Percentiles rank a stretch among this genome's conserved stretches.
phyloP scores from a whole-genome alignment of 331 rosid genomes.

The Phaseolus coccineus region DNA sequence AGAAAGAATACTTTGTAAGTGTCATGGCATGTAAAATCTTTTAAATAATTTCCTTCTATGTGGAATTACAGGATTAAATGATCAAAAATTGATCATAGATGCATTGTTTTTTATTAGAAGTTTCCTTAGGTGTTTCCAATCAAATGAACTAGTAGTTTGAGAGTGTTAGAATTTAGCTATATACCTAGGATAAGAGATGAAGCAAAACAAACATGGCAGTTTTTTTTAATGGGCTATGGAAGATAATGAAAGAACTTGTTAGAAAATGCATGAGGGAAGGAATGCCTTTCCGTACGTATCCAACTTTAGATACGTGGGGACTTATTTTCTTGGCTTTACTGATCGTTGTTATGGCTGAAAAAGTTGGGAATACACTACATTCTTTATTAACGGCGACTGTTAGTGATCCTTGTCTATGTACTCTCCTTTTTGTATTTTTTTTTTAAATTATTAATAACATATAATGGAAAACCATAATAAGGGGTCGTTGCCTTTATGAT shows the following conservation, averaged over 20 bases:
- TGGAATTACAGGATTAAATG: slow-evolving; percentile 16
- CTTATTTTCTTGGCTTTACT: slow-evolving; percentile 25
- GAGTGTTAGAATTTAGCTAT: slow-evolving; percentile 20
- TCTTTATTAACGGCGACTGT: neutral
- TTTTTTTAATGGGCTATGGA: neutral
- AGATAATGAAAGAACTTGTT: neutral
- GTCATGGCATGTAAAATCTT: slow-evolving; percentile 20
- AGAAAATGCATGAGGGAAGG: slow-evolving; percentile 13
- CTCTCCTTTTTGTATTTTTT: too few species aligned
- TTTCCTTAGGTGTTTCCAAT: slow-evolving; percentile 21
- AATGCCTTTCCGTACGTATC: slow-evolving; percentile 9
- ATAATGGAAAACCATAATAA: neutral
- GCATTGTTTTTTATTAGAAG: slow-evolving; percentile 12
- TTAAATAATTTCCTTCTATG: slow-evolving; percentile 8
- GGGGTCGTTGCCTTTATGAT: neutral
- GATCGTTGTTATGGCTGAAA: slow-evolving; percentile 8
- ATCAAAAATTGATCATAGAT: slow-evolving; percentile 23
- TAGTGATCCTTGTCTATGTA: slow-evolving; percentile 9
- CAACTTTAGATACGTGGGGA: neutral
- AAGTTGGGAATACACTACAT: neutral
- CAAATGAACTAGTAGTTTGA: slow-evolving; percentile 2
- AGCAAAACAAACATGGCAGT: neutral
- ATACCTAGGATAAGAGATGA: slow-evolving; percentile 1
- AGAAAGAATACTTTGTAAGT: slow-evolving; percentile 92
- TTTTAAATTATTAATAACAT: too few species aligned